Evolutionary conservation across 2,329 filamentous ascomycete species (phyloP), one percentile per base, ranked within the genome.

Genomic region (Botryotinia narcissicola): DNA sequence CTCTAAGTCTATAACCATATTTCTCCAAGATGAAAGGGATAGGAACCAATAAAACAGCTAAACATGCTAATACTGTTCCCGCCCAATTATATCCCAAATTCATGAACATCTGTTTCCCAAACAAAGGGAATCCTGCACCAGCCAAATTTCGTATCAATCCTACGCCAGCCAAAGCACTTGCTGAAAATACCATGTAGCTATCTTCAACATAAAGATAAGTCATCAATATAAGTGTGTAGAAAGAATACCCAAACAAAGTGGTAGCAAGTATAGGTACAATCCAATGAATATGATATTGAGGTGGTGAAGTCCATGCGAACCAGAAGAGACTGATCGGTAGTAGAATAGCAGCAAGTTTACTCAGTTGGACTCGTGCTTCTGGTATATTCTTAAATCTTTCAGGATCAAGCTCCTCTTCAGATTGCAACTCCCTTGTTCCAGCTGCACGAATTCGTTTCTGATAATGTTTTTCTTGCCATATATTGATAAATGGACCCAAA

Each of bases 141-240:
- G 81, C 81, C 1, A 81, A 73, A 64, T 82, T 83, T 2, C 83
- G 79, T 48, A 84, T 78, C 42, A 85, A 79, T 4, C 80, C 81
- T 25, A 83, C 82, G 3, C 82, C 83, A 4, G 84, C 84, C 25
- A 85, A 77, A 0, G 82, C 84, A 4, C 80, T 83, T 8, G 84
- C 84, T 8, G 81, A 82, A 67, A 81, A 82, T 3, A 82, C 80
- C 76, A 84, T 83, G 74, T 86, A 86, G 10, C 83, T 83, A 74
- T 86, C 85, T 71, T 86, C 84, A 3, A 84, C 85, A 74, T 85
- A 86, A 7, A 83, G 84, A 51, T 85, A 82, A 1, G 84, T 84
- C 81, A 85, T 85, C 4, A 87, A 80, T 64, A 86, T 86, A 0
- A 87, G 81, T 1, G 84, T 84, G 70, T 86, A 86, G 75, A 87